phyloP scores from a whole-genome alignment of 352 stramenopile species.

The Peronospora tabacina region DNA sequence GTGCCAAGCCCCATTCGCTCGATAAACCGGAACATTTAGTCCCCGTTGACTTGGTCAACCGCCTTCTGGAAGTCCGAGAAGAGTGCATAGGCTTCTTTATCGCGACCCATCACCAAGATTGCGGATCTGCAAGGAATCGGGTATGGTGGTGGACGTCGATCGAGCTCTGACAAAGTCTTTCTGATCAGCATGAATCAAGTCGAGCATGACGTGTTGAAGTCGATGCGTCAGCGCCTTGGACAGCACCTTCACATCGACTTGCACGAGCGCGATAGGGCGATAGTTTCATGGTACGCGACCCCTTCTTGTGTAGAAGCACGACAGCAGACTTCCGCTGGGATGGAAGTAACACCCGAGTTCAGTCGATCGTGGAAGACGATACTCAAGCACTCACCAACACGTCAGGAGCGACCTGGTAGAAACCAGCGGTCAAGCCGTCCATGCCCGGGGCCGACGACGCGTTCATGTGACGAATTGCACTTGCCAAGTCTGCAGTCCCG shows the following conservation, averaged over 20 bases:
- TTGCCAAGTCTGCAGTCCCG: background rate
- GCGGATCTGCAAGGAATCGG: background rate
- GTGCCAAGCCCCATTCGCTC: background rate
- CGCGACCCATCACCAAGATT: background rate
- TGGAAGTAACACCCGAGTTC: background rate
- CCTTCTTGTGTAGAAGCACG: slow-evolving; percentile 7
- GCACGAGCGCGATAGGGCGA: slow-evolving; percentile 7
- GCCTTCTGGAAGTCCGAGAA: background rate
- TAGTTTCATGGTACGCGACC: slow-evolving; percentile 5
- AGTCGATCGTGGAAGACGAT: background rate
- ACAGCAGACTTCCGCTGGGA: background rate
- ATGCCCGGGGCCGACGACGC: background rate
- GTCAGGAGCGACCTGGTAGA: background rate
- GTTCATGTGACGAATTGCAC: background rate
- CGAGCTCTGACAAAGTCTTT: background rate
- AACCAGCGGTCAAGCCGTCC: background rate
- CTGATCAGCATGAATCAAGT: background rate
- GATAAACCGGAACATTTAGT: background rate
- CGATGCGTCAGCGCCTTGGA: background rate
- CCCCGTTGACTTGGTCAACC: background rate
- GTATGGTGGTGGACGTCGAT: background rate
- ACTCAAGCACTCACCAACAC: background rate
- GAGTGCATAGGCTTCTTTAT: background rate
- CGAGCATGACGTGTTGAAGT: background rate
- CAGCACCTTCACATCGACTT: slow-evolving; percentile 3